Conservation (phyloP, 2,329 filamentous ascomycete genomes). For the Emergomyces africanus region DNA sequence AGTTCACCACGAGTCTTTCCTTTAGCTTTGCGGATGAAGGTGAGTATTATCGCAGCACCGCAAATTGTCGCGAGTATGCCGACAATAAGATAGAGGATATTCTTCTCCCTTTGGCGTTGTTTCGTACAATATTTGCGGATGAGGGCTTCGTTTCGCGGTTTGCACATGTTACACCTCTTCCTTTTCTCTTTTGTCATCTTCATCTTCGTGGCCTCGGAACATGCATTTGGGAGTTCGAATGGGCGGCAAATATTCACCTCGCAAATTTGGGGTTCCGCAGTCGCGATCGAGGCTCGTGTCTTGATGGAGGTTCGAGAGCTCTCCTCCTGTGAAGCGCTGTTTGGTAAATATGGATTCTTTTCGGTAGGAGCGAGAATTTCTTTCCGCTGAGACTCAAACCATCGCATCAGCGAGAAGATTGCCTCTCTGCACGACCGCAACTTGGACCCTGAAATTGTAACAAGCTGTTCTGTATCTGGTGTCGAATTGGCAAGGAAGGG, state of each 20-base stretch:
- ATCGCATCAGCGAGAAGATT: constrained; percentile 7
- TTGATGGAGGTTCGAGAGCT: background rate
- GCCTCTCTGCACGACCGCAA: constrained; percentile 9
- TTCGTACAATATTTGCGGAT: background rate
- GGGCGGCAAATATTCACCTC: constrained; percentile 4
- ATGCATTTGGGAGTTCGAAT: constrained; percentile 1
- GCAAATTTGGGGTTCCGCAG: background rate
- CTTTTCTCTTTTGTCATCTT: background rate
- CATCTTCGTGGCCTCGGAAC: background rate
- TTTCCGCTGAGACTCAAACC: background rate
- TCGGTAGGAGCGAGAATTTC: background rate
- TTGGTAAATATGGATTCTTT: background rate
- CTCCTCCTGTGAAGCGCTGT: background rate
- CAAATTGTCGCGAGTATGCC: background rate
- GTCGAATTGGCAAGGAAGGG: constrained; percentile 1
- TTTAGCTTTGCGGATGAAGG: background rate
- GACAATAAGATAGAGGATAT: background rate
- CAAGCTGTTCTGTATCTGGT: background rate
- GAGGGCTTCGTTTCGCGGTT: constrained; percentile 5
- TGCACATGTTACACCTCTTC: constrained; percentile 8
- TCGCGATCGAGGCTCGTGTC: background rate
- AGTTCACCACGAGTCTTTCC: background rate
- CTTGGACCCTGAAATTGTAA: background rate
- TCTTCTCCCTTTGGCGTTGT: background rate
- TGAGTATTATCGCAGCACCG: background rate